These are phyloP conservation scores for Cytospora schulzeri DNA, from an alignment of 2,329 filamentous ascomycete species.

Conservation along the genomic window DNA sequence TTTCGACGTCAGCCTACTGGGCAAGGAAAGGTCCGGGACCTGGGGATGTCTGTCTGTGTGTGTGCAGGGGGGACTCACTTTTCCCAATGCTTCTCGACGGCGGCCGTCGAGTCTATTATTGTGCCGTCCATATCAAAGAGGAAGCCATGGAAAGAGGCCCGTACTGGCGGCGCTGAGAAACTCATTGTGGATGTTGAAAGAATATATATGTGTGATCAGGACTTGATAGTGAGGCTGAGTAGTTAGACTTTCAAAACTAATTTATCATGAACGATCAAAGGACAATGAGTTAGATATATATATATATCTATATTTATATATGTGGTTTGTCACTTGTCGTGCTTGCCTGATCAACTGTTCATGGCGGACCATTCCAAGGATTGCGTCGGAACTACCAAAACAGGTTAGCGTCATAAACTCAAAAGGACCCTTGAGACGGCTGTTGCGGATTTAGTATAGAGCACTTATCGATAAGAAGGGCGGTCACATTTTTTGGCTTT, in stretches of 20 bases:
- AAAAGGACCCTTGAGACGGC: neutral
- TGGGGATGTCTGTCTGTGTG: conserved; percentile 5
- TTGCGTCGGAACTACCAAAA: conserved; percentile 20
- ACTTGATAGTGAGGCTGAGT: neutral
- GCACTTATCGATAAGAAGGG: conserved; percentile 18
- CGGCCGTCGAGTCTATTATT: conserved; percentile 78
- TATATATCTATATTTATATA: no score
- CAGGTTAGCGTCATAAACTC: conserved; percentile 1
- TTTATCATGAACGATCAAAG: neutral
- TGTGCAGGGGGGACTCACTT: conserved; percentile 48
- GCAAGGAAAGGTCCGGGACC: neutral
- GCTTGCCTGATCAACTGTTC: neutral
- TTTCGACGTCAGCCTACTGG: conserved; percentile 13
- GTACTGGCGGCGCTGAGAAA: conserved; percentile 48
- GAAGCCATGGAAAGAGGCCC: conserved; percentile 55
- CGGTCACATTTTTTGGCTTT: conserved; percentile 24
- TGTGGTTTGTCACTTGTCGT: no score
- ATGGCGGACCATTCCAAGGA: conserved; percentile 1
- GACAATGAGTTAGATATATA: neutral
- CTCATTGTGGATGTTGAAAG: conserved; percentile 25
- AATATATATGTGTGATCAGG: neutral
- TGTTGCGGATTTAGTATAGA: conserved; percentile 10
- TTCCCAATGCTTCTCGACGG: conserved; percentile 78
- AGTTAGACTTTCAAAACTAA: neutral
- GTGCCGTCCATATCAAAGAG: conserved; percentile 82